Evolutionary conservation across 192 early-diverging fungal species (phyloP), one percentile per base, ranked within the genome.

Genomic region (Coemansia sp.): DNA sequence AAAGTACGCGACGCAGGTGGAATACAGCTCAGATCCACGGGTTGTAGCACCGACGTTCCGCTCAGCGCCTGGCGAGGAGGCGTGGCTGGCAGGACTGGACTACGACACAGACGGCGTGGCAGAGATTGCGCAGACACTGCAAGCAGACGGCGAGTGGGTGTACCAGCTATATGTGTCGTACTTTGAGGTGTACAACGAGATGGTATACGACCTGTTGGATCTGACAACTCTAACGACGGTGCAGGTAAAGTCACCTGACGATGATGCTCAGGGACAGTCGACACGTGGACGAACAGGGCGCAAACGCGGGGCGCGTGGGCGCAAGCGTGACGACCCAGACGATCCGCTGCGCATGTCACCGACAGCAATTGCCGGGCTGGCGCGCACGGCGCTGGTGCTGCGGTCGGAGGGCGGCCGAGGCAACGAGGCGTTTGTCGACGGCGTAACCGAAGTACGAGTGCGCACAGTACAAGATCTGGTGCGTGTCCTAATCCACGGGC

Each of bases 151-250:
- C 43, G 73, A 87, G 23, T 88, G 87, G 62, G 90, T 90, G 63
- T 98, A 89, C 69, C 75, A 90, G 10, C 83, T 98, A 37, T 90
- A 92, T 69, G 89, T 95, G 25, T 93, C 90, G 8, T 98, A 93
- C 75, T 69, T 93, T 25, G 96, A 98, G 62, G 88, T 98, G 24
- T 95, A 95, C 71, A 91, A 87, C 51, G 92, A 94, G 66, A 87
- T 81, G 65, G 88, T 98, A 12, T 90, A 89, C 56, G 96, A 98
- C 60, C 78, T 98, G 37, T 73, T 98, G 37, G 85, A 82, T 25
- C 69, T 79, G 48, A 50, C 64, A 0, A 80, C 77, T n/a, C 65
- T 80, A 22, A 80, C 77, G 5, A 74, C 72, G 4, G 77, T 73
- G n/a, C 67, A 70, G 9, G 72, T 73, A 8, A 55, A 52, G 53